Percentiles rank a stretch among this genome's conserved stretches.
Conservation (phyloP, 768 basidiomycete genomes). For the Lactifluus pinguis region DNA sequence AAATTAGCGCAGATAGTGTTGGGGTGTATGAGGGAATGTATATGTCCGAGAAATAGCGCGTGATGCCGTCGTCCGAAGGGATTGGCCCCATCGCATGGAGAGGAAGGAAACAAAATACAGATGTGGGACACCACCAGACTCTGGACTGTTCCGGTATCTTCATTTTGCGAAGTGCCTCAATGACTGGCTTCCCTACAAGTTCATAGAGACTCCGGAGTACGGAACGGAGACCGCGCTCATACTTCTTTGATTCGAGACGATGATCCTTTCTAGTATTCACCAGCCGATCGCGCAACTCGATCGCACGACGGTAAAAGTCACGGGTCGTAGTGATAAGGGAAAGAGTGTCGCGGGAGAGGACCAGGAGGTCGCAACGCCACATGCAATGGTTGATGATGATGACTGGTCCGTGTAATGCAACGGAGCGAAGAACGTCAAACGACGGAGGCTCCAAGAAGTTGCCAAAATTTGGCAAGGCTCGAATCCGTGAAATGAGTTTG, state of each 20-base stretch:
- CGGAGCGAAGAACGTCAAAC: neutral
- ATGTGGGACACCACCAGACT: neutral
- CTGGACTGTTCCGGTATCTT: neutral
- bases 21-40: too few relatives aligned
- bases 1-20: too few relatives aligned
- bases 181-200: neutral
- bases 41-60: too few relatives aligned
- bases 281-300: neutral
- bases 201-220: neutral
- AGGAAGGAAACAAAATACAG: neutral
- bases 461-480: neutral
- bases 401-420: slow-evolving; percentile 2
- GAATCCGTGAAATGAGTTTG: neutral
- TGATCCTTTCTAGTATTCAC: neutral
- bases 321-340: neutral
- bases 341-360: neutral
- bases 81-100: too few relatives aligned
- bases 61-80: too few relatives aligned
- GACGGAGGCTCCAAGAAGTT: neutral
- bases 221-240: neutral
- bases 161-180: neutral
- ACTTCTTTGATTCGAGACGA: neutral
- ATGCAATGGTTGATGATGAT: neutral
- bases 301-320: neutral
- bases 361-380: neutral